These are phyloP conservation scores for Phytomonas sp. DNA, from an alignment of 208 protist species.

Conservation along the genomic window DNA sequence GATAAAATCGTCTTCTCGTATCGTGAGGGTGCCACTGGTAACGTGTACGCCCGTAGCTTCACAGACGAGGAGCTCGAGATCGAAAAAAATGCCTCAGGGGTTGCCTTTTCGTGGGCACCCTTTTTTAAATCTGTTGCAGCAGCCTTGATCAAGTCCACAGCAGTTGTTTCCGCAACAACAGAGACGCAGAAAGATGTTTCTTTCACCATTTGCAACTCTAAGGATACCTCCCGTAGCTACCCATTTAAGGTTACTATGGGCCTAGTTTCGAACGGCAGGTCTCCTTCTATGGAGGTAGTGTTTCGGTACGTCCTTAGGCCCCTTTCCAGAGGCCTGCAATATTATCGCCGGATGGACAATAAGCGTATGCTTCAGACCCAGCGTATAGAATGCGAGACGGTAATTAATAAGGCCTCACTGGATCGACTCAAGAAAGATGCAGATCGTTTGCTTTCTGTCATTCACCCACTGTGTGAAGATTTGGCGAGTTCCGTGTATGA, in stretches of 20 bases:
- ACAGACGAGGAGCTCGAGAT: constrained; percentile 53
- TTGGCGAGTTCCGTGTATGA: constrained; percentile 33
- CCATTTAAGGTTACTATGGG: constrained; percentile 41
- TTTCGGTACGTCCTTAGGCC: constrained; percentile 58
- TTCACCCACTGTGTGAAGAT: constrained; percentile 65
- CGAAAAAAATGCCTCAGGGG: constrained; percentile 39
- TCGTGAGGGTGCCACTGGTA: constrained; percentile 28
- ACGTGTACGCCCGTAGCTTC: constrained; percentile 52
- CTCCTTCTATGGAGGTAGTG: constrained; percentile 18
- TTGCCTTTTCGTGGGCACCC: constrained; percentile 55
- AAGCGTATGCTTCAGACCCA: constrained; percentile 11
- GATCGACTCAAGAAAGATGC: constrained; percentile 24
- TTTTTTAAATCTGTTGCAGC: constrained; percentile 86
- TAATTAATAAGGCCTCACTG: constrained; percentile 22
- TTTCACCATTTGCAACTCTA: constrained; percentile 61
- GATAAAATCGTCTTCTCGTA: constrained; percentile 65
- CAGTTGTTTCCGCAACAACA: constrained; percentile 21
- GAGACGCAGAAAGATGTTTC: constrained; percentile 23
- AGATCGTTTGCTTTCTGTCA: constrained; percentile 37
- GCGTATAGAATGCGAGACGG: constrained; percentile 37
- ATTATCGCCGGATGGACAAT: constrained; percentile 14
- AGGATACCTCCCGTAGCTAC: constrained; percentile 43
- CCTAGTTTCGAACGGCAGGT: constrained; percentile 33
- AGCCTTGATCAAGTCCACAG: constrained; percentile 64
- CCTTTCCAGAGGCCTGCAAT: constrained; percentile 40